These are phyloP conservation scores for Hypocreales sp. DNA, from an alignment of 2,329 filamentous ascomycete genomes.

Conservation along the genomic window DNA sequence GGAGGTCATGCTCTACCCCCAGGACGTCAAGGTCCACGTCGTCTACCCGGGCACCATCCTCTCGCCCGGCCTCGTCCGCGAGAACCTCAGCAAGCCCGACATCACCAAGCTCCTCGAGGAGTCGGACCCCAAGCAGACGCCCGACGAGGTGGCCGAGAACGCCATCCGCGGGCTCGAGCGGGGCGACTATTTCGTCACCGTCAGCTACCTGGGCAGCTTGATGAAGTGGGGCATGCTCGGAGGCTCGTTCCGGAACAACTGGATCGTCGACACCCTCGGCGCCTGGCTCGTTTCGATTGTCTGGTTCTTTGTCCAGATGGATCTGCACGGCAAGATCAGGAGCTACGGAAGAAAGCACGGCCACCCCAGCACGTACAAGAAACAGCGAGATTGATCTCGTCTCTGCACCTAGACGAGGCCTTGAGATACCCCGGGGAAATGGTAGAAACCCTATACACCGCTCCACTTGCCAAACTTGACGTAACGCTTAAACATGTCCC, in stretches of 20 bases:
- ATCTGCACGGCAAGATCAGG: slow-evolving; percentile 41
- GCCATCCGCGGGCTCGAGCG: slow-evolving; percentile 62
- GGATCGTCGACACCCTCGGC: slow-evolving; percentile 42
- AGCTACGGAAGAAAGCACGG: slow-evolving; percentile 42
- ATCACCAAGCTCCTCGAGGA: slow-evolving; percentile 70
- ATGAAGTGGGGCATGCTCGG: slow-evolving; percentile 51
- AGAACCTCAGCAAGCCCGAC: slow-evolving; percentile 65
- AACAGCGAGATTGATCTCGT: slow-evolving; percentile 7
- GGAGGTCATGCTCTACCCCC: slow-evolving; percentile 77
- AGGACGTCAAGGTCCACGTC: slow-evolving; percentile 64
- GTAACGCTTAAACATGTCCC: slow-evolving; percentile 42
- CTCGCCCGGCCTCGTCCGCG: slow-evolving; percentile 57
- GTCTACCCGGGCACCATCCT: slow-evolving; percentile 76
- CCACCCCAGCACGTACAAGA: slow-evolving; percentile 34
- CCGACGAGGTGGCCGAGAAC: slow-evolving; percentile 57
- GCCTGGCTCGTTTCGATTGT: slow-evolving; percentile 35
- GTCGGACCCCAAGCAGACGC: slow-evolving; percentile 63
- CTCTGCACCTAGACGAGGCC: no score
- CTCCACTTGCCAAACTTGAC: slow-evolving; percentile 50
- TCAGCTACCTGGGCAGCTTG: slow-evolving; percentile 53
- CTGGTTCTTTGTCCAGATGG: slow-evolving; percentile 41
- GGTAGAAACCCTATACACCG: slow-evolving; percentile 26
- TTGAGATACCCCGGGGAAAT: slow-evolving; percentile 3
- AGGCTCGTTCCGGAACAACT: slow-evolving; percentile 40
- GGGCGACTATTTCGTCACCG: slow-evolving; percentile 67